Evolutionary conservation across 2,329 filamentous ascomycete species (phyloP).

Genomic region (Teratosphaeria zuluensis): DNA sequence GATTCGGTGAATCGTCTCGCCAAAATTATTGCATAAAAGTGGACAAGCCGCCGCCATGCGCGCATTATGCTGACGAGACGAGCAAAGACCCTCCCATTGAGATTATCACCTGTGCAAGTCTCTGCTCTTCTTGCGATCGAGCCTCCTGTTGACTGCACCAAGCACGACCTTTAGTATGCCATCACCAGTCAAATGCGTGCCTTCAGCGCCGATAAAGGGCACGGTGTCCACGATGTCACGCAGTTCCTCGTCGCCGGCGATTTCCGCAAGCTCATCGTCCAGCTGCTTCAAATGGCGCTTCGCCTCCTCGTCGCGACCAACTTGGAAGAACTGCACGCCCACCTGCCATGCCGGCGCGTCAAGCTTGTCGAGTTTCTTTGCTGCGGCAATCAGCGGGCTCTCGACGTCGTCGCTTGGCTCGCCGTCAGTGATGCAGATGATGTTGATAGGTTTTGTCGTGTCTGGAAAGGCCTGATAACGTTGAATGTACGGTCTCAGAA

Average conservation of each 20-base stretch:
- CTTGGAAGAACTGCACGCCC: slow-evolving; percentile 93
- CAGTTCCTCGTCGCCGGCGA: slow-evolving; percentile 45
- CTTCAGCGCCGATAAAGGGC: slow-evolving; percentile 52
- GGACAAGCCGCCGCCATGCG: not conserved
- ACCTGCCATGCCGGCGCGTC: slow-evolving; percentile 71
- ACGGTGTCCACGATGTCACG: slow-evolving; percentile 91
- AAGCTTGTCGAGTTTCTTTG: slow-evolving; percentile 58
- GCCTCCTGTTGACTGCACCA: slow-evolving; percentile 60
- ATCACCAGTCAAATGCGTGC: slow-evolving; percentile 52
- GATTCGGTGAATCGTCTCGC: not conserved
- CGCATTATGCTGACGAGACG: not conserved
- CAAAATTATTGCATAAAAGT: not conserved
- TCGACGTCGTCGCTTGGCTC: slow-evolving; percentile 71
- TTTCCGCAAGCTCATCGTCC: slow-evolving; percentile 59
- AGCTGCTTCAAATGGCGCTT: slow-evolving; percentile 56
- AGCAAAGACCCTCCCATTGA: not conserved
- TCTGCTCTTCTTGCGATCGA: slow-evolving; percentile 44
- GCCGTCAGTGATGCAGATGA: slow-evolving; percentile 91
- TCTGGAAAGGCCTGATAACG: slow-evolving; percentile 41
- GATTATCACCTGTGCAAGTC: slow-evolving; percentile 17
- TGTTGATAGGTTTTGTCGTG: slow-evolving; percentile 66
- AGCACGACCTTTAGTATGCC: slow-evolving; percentile 74
- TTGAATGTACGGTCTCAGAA: slow-evolving; percentile 63
- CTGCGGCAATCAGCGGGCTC: slow-evolving; percentile 55
- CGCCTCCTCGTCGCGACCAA: slow-evolving; percentile 63